Base-by-base conservation (phyloP, 2,329 filamentous ascomycete genomes). In the Penicillium sp. region DNA sequence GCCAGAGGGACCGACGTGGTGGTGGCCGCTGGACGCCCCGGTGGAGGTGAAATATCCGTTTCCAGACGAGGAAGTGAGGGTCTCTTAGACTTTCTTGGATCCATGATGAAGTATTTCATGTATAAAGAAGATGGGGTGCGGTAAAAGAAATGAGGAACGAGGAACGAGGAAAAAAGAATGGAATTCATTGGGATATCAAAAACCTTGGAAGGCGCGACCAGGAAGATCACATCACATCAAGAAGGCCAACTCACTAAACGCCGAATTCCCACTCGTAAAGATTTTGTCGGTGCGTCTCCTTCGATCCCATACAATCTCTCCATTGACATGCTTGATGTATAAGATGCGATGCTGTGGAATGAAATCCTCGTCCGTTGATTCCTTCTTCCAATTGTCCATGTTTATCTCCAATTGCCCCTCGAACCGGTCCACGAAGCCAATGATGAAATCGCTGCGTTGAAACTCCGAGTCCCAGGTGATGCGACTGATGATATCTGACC, bases 351-450 rank as follows among this genome's bases (percentile, higher is more conserved):
- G 78, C 54, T 76, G 72, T 3, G 79, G 79, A 48, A 81, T 79
- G 48, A 80, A 81, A 41, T 81, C 78, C 50, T 81, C 77, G 25
- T 81, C 65, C 8, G 78, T 80, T 28, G 73, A 72, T 42, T 79
- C 77, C 15, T 68, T 73, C 57, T 78, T 77, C 78, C 78, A 81
- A n/a, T 66, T 69, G 40, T 72, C 69, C 3, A 80, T 62, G 7
- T 66, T 58, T 9, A 73, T 72, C 63, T 80, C 78, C 48, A 74
- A 68, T 18, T 74, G 67, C 0, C 76, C 77, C 9, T 73, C 58
- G 47, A 81, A 81, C 8, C 78, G 71, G 58, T 82, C 78, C 20
- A 76, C 66, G 50, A 81, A 81, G 3, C 77, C 78, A 27, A 81
- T 73, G 10, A 78, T 66, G 56, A 75, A 81, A 43, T 78, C 66